phyloP scores from a whole-genome alignment of 2,329 filamentous ascomycete genomes.

The Septoria petroselini region DNA sequence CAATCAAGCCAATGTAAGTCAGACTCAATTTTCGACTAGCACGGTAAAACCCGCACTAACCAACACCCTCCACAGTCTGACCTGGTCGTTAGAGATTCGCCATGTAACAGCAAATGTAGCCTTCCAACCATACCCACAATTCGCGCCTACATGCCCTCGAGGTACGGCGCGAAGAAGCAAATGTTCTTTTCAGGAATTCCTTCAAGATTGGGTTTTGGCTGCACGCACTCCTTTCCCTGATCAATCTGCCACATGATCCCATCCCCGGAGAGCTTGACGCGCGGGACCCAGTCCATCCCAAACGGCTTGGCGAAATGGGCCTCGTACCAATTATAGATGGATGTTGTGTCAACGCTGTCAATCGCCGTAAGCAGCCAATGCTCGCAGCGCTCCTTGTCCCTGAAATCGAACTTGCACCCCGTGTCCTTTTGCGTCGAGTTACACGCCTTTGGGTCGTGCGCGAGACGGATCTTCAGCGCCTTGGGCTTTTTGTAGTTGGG shows the following conservation, averaged over 20 bases:
- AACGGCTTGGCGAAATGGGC: no score
- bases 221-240: not conserved
- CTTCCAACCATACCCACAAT: not conserved
- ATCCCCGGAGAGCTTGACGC: not conserved
- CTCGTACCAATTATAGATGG: not conserved
- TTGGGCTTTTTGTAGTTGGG: no score
- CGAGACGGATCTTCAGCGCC: slow-evolving; percentile 1
- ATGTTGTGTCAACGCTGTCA: not conserved
- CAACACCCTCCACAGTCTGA: slow-evolving; percentile 23
- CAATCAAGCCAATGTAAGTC: slow-evolving; percentile 42
- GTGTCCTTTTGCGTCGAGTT: not conserved
- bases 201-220: no score
- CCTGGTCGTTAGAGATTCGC: no score
- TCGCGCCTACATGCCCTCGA: no score
- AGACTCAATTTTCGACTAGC: no score
- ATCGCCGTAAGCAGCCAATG: not conserved
- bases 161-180: no score
- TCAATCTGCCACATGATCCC: slow-evolving; percentile 1
- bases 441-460: not conserved
- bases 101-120: not conserved
- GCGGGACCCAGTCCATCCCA: not conserved
- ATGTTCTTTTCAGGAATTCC: no score
- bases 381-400: not conserved
- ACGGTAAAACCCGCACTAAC: no score
- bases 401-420: slow-evolving; percentile 4